A percentile compares a stretch with the other conserved stretches of the same genome.
phyloP scores from a whole-genome alignment of 2,329 filamentous ascomycete species.

The Penicillium sp. region DNA sequence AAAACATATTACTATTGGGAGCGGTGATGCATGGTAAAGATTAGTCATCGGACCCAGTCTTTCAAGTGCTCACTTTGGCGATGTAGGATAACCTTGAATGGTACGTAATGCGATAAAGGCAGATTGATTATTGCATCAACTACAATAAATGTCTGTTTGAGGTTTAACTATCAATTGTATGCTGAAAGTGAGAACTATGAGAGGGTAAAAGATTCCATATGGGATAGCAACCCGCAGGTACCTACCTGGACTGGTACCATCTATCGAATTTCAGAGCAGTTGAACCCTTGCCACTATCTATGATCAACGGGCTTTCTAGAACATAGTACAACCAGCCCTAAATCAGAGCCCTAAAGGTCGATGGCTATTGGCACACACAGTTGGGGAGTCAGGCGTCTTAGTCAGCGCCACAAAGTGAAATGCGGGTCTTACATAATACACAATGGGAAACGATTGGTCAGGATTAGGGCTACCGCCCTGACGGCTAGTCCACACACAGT shows the following conservation, averaged over 20 bases:
- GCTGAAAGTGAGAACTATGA: neutral
- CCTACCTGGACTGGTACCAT: neutral
- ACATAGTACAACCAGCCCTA: slow-evolving; percentile 21
- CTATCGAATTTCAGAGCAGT: neutral
- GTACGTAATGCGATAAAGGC: neutral
- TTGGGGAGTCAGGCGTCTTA: neutral
- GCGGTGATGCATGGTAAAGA: slow-evolving; percentile 6
- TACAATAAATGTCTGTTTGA: neutral
- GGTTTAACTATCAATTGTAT: neutral
- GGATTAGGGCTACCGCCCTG: slow-evolving; percentile 44
- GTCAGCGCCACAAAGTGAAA: slow-evolving; percentile 1
- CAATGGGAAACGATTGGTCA: slow-evolving; percentile 21
- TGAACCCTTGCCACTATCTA: neutral
- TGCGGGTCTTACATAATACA: neutral
- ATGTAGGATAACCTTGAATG: neutral
- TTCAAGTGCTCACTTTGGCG: neutral
- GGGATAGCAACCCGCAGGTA: neutral
- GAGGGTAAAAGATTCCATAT: neutral
- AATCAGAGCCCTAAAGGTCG: slow-evolving; percentile 19
- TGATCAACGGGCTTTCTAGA: slow-evolving; percentile 16
- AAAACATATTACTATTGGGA: neutral
- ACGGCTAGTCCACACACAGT: slow-evolving; percentile 38
- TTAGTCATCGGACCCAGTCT: slow-evolving; percentile 29
- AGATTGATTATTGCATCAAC: neutral
- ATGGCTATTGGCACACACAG: slow-evolving; percentile 5